Percentiles rank a stretch among this genome's conserved stretches.
These are phyloP conservation scores for Ampelocalamus luodianensis DNA, from an alignment of 176 grass and related monocot genomes.

Conservation along the genomic window DNA sequence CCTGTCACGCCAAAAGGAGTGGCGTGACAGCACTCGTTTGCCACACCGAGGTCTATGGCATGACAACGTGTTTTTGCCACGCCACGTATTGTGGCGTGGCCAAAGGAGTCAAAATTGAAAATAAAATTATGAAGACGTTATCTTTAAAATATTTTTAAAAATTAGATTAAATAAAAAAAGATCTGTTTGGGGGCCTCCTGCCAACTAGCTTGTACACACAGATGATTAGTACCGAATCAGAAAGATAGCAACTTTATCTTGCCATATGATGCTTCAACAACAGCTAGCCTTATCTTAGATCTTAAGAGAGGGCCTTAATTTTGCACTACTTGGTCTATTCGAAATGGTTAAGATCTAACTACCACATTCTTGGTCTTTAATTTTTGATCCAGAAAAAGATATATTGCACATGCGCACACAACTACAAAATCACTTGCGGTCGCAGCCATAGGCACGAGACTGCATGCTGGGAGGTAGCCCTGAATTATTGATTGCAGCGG, in stretches of 20 bases:
- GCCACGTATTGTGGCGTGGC: too few species aligned
- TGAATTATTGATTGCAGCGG: neutral
- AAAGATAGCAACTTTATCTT: neutral
- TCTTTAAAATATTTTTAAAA: too few species aligned
- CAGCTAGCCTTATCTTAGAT: neutral
- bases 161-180: too few species aligned
- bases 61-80: too few species aligned
- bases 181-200: neutral
- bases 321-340: neutral
- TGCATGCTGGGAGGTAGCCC: neutral
- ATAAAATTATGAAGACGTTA: too few species aligned
- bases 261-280: neutral
- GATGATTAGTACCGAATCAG: too few species aligned
- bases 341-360: neutral
- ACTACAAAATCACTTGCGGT: neutral
- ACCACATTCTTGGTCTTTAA: neutral
- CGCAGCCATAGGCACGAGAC: neutral
- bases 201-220: neutral
- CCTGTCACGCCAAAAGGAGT: too few species aligned
- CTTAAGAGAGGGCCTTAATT: neutral
- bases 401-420: neutral
- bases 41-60: too few species aligned
- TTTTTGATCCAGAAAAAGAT: neutral
- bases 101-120: too few species aligned
- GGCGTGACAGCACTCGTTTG: too few species aligned